Evolutionary conservation across 2,329 filamentous ascomycete species (phyloP).

Genomic region (Stenocarpella maydis): DNA sequence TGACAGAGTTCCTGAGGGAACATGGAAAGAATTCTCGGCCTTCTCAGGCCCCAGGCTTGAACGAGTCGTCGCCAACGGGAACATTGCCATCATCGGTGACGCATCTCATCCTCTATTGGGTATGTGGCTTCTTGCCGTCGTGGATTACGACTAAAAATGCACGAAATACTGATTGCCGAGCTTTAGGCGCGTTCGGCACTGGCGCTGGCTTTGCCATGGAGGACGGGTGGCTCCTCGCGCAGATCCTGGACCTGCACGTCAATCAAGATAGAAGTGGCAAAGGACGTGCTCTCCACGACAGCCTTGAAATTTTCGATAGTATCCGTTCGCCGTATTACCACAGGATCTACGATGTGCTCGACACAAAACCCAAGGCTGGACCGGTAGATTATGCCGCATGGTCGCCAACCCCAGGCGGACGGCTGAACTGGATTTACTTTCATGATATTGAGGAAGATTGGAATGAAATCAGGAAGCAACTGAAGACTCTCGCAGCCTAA

Average conservation of each 20-base stretch:
- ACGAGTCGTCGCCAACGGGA: constrained; percentile 20
- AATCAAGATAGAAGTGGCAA: not conserved
- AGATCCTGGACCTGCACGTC: constrained; percentile 8
- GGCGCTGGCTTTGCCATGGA: constrained; percentile 31
- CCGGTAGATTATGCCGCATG: constrained; percentile 24
- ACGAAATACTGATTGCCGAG: not conserved
- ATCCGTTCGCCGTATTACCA: constrained; percentile 24
- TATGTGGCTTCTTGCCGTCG: not conserved
- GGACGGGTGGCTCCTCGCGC: constrained; percentile 26
- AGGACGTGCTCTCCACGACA: not conserved
- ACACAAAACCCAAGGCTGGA: constrained; percentile 9
- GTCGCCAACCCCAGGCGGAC: constrained; percentile 22
- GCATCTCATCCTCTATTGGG: constrained; percentile 28
- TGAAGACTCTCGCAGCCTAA: rapidly evolving
- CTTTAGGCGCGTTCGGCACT: constrained; percentile 21
- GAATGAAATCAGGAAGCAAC: not conserved
- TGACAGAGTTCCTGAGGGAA: constrained; percentile 8
- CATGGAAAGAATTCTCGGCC: constrained; percentile 27
- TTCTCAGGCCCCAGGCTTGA: constrained; percentile 23
- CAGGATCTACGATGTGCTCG: constrained; percentile 25
- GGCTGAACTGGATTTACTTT: constrained; percentile 25
- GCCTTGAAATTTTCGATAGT: not conserved
- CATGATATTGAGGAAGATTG: constrained; percentile 23
- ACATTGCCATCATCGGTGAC: constrained; percentile 24
- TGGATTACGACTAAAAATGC: no score